Evolutionary conservation across 805 yeast species (phyloP), one percentile per base, ranked within the genome.

Genomic region (Candida orba): DNA sequence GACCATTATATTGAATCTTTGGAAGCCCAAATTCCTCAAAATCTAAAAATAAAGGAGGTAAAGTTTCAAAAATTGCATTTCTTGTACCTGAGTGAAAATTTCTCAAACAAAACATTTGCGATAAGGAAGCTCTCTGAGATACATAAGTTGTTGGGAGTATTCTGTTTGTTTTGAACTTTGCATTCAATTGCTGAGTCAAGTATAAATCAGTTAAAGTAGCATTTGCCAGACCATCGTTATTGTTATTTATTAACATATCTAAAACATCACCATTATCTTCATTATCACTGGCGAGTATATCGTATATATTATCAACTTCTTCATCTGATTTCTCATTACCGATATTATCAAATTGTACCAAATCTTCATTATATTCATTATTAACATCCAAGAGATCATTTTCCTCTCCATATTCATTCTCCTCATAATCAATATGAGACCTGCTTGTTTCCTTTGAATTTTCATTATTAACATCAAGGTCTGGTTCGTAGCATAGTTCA

Each of bases 1-100:
- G 95, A 48, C 76, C 83, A 1, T 52, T 45, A 55, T 83, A 81
- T 13, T 78, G 71, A 13, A 76, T 61, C 49, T 73, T 69, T 3
- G 84, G 71, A 13, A 72, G 52, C 0, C 79, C 81, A 23, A 57
- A 50, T 1, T 59, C 59, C 29, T 73, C 78, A 27, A 84, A 65
- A 13, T 81, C 74, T 6, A 52, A 35, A 1, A 32, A 33, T 3
- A 2, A 13, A 9, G 61, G 58, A 3, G 58, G 56, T 2, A 34
- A 34, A 1, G 9, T 23, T 4, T 34, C 39, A 38, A 52, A 56
- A 0, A 46, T 33, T 30, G 34, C 17, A 33, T 17, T 45, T 25
- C 50, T 41, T 3, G 4, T 13, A 2, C 30, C n/a, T 17, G 36
- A 3, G 14, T 23, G 25, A 5, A 35, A 24, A 3, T 29, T 30